Base-by-base conservation (phyloP, 1,139 yeast species). In the Geotrichum klebahnii region DNA sequence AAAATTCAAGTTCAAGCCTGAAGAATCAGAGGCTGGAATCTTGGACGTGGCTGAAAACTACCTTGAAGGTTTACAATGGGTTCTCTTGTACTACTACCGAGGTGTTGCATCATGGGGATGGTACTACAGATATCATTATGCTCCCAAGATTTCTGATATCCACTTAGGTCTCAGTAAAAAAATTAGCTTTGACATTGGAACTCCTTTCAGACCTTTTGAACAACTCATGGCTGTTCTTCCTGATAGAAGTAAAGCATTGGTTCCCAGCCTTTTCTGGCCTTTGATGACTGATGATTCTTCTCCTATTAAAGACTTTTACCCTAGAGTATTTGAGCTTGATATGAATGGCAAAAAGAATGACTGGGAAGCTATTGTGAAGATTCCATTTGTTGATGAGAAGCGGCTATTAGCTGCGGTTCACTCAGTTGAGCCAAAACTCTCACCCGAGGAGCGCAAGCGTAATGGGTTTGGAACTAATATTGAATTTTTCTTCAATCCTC, bases 211-310 rank as follows among this genome's bases (percentile, higher is more conserved):
- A 54, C 98, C 99, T 8, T 92, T 88, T 68, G 95, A 92, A 66
- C 99, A 94, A 71, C 77, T 94, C 61, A 92, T 94, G 99, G 95
- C 97, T 12, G 98, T 94, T 24, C 74, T 94, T 57, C 99, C 99
- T 0, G 96, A 92, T 22, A 81, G 97, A 72, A 89, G 97, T 5
- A 80, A 79, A 54, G 75, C 77, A 48, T 77, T 92, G 57, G 81
- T 94, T 67, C 98, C 99, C 2, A 67, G 75, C 5, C 80, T 80
- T 32, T 85, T 84, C 64, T 78, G 96, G 67, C 78, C 82, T 5
- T 73, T 94, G 55, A 90, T 92, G 97, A 81, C 83, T n/a, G 96
- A 90, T 52, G 83, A 82, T 43, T 75, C 75, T 47, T 90, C 97
- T 2, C 96, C 97, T 24, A 89, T 94, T 57, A 78, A 77, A 53